Evolutionary conservation across 2,329 filamentous ascomycete genomes (phyloP).

Genomic region (Monosporascus sp.): DNA sequence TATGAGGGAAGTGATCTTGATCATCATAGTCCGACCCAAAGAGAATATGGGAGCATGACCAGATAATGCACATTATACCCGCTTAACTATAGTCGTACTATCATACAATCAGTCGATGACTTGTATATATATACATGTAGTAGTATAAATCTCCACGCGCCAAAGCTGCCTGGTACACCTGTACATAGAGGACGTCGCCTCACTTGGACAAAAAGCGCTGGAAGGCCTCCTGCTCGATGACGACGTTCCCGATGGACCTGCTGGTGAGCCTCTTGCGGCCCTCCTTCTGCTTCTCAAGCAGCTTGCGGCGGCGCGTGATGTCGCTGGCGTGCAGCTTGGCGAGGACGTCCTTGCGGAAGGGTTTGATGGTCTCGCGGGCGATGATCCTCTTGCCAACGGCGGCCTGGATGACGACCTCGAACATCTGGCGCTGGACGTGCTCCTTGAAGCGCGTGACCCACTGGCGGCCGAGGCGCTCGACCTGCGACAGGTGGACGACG

Average conservation of each 20-base stretch:
- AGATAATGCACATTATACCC: too few species aligned
- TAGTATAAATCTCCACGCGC: neutral
- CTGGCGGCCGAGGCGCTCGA: slow-evolving; percentile 70
- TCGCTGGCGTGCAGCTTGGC: slow-evolving; percentile 91
- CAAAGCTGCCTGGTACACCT: too few species aligned
- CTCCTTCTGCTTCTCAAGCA: slow-evolving; percentile 95
- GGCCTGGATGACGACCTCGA: slow-evolving; percentile 93
- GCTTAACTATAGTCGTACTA: too few species aligned
- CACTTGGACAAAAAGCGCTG: slow-evolving; percentile 87
- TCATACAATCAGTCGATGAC: too few species aligned
- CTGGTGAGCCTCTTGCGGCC: slow-evolving; percentile 71
- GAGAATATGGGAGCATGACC: too few species aligned
- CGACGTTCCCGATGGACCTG: slow-evolving; percentile 78
- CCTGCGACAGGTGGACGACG: slow-evolving; percentile 78
- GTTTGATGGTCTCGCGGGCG: slow-evolving; percentile 90
- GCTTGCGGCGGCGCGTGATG: slow-evolving; percentile 72
- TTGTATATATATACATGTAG: neutral
- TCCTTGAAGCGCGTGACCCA: slow-evolving; percentile 98
- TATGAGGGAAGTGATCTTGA: too few species aligned
- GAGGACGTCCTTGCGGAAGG: slow-evolving; percentile 91
- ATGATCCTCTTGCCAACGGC: slow-evolving; percentile 77
- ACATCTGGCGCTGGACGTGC: slow-evolving; percentile 95
- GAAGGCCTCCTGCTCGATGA: slow-evolving; percentile 95
- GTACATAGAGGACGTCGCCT: neutral
- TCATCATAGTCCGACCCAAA: too few species aligned